These are phyloP conservation scores for Pelargonium fulgidum DNA, from an alignment of 441 rosid species.

Conservation along the genomic window DNA sequence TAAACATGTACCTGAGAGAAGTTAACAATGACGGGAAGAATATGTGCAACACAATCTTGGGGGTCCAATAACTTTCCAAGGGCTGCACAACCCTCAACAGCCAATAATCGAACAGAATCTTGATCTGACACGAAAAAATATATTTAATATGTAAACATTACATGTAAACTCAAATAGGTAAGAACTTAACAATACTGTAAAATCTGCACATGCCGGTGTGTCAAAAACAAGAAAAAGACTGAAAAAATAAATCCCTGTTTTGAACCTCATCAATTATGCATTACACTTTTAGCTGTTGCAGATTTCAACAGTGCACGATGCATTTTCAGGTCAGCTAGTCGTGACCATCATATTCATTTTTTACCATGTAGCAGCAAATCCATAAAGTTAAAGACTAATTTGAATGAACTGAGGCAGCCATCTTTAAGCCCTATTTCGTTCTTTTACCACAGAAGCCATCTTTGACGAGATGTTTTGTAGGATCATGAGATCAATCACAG, in stretches of 20 bases:
- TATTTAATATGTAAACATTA: neutral
- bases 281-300: too few relatives aligned
- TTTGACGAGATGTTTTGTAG: neutral
- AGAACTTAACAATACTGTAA: neutral
- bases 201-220: neutral
- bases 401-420: neutral
- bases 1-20: conserved; percentile 65
- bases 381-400: neutral
- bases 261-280: neutral
- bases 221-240: too few relatives aligned
- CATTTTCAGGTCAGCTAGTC: neutral
- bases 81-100: conserved; percentile 92
- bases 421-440: too few relatives aligned
- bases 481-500: neutral
- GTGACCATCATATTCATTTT: neutral
- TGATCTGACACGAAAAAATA: conserved; percentile 51
- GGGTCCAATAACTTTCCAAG: conserved; percentile 90
- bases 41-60: conserved; percentile 70
- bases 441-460: neutral
- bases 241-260: too few relatives aligned
- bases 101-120: conserved; percentile 87
- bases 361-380: neutral
- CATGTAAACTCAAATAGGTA: neutral
- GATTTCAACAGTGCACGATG: neutral
- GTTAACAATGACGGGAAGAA: conserved; percentile 78